A percentile compares a stretch with the other conserved stretches of the same genome.
Evolutionary conservation across 225 moss, liverwort and hornwort species (phyloP).

Genomic region (Thuidium tamariscinum): DNA sequence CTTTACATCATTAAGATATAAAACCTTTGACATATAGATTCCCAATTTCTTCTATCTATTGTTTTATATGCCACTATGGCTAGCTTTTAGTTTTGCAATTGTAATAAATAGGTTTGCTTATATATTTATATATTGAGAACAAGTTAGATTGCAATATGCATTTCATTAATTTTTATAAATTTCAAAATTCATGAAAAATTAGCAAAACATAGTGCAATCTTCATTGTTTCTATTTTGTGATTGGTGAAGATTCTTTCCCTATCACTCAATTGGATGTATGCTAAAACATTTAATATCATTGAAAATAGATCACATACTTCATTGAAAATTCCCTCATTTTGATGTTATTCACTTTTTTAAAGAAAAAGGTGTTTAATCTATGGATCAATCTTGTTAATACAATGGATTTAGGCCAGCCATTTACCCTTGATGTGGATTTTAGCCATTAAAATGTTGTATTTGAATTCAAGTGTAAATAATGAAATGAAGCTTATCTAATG

Average conservation of each 20-base stretch:
- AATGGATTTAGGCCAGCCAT: background rate
- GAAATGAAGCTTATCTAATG: background rate
- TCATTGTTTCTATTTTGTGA: fast-evolving
- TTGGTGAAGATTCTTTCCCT: background rate
- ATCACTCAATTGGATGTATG: fast-evolving
- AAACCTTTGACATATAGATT: background rate
- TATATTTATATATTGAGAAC: background rate
- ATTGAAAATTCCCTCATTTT: background rate
- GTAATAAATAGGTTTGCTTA: fast-evolving
- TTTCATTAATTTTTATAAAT: background rate
- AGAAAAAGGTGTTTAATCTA: background rate
- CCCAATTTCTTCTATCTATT: background rate
- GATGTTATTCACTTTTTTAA: background rate
- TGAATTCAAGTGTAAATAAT: too few relatives aligned
- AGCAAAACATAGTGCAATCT: background rate
- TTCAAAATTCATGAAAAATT: background rate
- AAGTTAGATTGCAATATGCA: background rate
- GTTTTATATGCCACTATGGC: fast-evolving
- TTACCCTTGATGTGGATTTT: background rate
- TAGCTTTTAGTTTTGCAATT: background rate
- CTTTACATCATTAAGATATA: background rate
- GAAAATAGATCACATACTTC: background rate
- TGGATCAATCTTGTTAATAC: too few relatives aligned
- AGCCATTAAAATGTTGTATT: background rate
- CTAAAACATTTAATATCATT: background rate